Percentiles rank a stretch among this genome's conserved stretches.
phyloP scores from a whole-genome alignment of 2,329 filamentous ascomycete species.

The Colletotrichum destructivum region DNA sequence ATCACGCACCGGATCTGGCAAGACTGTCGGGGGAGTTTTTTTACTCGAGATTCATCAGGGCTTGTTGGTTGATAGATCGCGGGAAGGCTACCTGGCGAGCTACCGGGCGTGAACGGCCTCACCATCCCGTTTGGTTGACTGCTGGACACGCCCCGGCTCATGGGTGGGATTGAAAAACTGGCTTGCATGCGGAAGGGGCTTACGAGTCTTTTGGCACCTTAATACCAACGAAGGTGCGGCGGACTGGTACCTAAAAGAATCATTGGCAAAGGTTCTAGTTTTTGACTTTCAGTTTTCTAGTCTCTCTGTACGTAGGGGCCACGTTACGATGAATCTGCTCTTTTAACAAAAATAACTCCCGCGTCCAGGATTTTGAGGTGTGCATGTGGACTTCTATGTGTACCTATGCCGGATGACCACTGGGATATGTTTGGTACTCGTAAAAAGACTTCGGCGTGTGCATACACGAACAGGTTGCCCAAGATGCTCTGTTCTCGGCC shows the following conservation, averaged over 20 bases:
- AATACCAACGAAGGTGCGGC: slow-evolving; percentile 44
- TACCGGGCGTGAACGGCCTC: slow-evolving; percentile 39
- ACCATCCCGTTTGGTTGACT: slow-evolving; percentile 27
- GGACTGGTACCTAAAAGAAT: slow-evolving; percentile 44
- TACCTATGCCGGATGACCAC: too few relatives aligned
- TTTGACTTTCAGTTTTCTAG: slow-evolving; percentile 44
- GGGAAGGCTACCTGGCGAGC: slow-evolving; percentile 43
- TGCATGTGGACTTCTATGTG: neutral
- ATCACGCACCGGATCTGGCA: slow-evolving; percentile 42
- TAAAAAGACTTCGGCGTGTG: neutral
- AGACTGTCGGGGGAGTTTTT: slow-evolving; percentile 30
- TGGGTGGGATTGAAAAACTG: slow-evolving; percentile 44
- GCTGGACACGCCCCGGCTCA: slow-evolving; percentile 40
- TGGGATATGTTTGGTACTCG: neutral
- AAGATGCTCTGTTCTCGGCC: neutral
- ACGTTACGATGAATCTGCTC: slow-evolving; percentile 43
- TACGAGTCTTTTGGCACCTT: slow-evolving; percentile 44
- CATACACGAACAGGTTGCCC: neutral
- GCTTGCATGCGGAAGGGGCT: slow-evolving; percentile 44
- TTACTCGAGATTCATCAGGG: slow-evolving; percentile 42
- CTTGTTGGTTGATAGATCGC: slow-evolving; percentile 45
- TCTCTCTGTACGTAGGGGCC: slow-evolving; percentile 45
- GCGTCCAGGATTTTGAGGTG: neutral
- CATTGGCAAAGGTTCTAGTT: slow-evolving; percentile 44
- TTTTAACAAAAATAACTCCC: slow-evolving; percentile 23